These are phyloP conservation scores for Tillandsia fasciculata DNA, from an alignment of 176 grass and related monocot species.

Conservation along the genomic window DNA sequence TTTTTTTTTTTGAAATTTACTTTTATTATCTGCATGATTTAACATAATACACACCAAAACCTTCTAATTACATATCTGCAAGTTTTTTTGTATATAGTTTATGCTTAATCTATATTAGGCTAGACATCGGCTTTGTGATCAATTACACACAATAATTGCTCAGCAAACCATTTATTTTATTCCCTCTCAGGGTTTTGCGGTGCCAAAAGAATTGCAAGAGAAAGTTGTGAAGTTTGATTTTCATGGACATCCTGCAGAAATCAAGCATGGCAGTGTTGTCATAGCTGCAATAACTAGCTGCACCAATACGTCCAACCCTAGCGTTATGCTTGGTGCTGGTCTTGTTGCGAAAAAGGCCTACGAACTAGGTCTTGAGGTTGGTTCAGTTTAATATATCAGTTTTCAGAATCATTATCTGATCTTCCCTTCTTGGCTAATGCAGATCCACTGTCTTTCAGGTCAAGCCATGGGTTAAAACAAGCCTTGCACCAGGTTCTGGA, in stretches of 20 bases:
- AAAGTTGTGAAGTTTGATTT: conserved; percentile 80
- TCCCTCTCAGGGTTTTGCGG: conserved; percentile 54
- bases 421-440: conserved; percentile 11
- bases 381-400: background rate
- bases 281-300: conserved; percentile 96
- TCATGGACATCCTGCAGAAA: conserved; percentile 61
- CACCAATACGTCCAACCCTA: conserved; percentile 94
- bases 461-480: conserved; percentile 96
- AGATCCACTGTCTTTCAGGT: conserved; percentile 36
- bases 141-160: background rate
- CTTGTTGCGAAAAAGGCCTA: conserved; percentile 92
- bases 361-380: conserved; percentile 67
- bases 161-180: background rate
- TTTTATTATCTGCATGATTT: too few relatives aligned
- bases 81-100: background rate
- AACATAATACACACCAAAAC: background rate
- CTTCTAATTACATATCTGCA: background rate
- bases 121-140: background rate
- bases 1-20: too few relatives aligned
- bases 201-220: conserved; percentile 64
- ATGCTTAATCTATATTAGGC: background rate
- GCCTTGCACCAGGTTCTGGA: conserved; percentile 90
- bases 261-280: conserved; percentile 83
- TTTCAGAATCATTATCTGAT: conserved; percentile 1
- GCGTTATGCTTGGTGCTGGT: conserved; percentile 89